These are phyloP conservation scores for Aspergillus uvarum DNA, from an alignment of 2,329 filamentous ascomycete species.

Conservation along the genomic window DNA sequence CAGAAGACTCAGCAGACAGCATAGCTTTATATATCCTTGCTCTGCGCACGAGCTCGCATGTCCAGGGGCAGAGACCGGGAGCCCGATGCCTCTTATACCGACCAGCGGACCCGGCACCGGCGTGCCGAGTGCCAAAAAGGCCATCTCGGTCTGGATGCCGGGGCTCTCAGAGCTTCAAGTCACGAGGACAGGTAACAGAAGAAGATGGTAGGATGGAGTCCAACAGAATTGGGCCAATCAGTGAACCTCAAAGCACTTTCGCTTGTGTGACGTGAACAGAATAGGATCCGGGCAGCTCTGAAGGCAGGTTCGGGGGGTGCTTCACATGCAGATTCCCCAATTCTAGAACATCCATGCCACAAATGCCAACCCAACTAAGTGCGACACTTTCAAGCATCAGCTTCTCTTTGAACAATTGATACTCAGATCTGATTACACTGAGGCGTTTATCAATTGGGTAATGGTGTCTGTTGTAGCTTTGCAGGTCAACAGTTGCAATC, in stretches of 20 bases:
- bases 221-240: not conserved
- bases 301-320: no score
- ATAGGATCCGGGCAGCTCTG: no score
- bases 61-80: conserved; percentile 1
- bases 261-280: not conserved
- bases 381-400: not conserved
- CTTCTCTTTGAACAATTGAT: not conserved
- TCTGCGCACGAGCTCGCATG: not conserved
- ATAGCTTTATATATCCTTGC: not conserved
- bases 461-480: no score
- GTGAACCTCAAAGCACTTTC: not conserved
- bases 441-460: no score
- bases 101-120: conserved; percentile 5
- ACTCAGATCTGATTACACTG: not conserved
- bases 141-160: conserved; percentile 10
- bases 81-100: conserved; percentile 8
- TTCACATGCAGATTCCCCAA: not conserved
- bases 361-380: no score
- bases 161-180: conserved; percentile 6
- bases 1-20: not conserved
- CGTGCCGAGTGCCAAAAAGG: conserved; percentile 1
- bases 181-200: not conserved
- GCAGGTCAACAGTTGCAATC: no score
- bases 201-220: conserved; percentile 1
- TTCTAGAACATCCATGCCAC: not conserved